phyloP scores from a whole-genome alignment of 1,139 yeast species.

The Sporopachydermia cereana region DNA sequence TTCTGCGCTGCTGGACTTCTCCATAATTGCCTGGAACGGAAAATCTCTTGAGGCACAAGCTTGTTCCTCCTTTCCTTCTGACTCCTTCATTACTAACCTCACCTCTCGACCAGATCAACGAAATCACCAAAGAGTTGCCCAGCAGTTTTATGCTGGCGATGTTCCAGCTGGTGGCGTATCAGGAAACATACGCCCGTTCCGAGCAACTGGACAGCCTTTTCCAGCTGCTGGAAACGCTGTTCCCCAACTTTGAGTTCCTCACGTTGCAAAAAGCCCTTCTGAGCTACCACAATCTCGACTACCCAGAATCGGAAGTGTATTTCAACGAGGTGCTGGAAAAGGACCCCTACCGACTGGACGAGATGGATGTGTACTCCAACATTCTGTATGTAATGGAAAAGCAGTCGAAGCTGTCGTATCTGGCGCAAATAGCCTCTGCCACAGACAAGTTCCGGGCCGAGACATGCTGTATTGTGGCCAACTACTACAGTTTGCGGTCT shows the following conservation, averaged over 20 bases:
- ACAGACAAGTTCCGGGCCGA: slow-evolving; percentile 88
- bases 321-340: slow-evolving; percentile 62
- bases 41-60: too few species aligned
- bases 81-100: too few species aligned
- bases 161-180: slow-evolving; percentile 59
- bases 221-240: slow-evolving; percentile 33
- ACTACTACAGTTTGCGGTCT: slow-evolving; percentile 81
- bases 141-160: slow-evolving; percentile 47
- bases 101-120: slow-evolving; percentile 16
- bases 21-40: too few species aligned
- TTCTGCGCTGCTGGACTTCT: too few species aligned
- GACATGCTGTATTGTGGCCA: slow-evolving; percentile 89
- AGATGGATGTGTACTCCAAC: slow-evolving; percentile 84
- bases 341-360: slow-evolving; percentile 89
- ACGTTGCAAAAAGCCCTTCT: slow-evolving; percentile 73
- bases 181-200: slow-evolving; percentile 69
- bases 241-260: slow-evolving; percentile 66
- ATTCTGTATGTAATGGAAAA: slow-evolving; percentile 92
- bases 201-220: slow-evolving; percentile 39
- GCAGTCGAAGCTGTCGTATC: slow-evolving; percentile 65
- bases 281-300: slow-evolving; percentile 71
- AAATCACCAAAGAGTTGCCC: slow-evolving; percentile 17
- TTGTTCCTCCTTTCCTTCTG: too few species aligned
- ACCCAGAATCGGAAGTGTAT: slow-evolving; percentile 62
- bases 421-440: slow-evolving; percentile 77